Evolutionary conservation across 768 basidiomycete species (phyloP).

Genomic region (Cystofilobasidium ferigula): DNA sequence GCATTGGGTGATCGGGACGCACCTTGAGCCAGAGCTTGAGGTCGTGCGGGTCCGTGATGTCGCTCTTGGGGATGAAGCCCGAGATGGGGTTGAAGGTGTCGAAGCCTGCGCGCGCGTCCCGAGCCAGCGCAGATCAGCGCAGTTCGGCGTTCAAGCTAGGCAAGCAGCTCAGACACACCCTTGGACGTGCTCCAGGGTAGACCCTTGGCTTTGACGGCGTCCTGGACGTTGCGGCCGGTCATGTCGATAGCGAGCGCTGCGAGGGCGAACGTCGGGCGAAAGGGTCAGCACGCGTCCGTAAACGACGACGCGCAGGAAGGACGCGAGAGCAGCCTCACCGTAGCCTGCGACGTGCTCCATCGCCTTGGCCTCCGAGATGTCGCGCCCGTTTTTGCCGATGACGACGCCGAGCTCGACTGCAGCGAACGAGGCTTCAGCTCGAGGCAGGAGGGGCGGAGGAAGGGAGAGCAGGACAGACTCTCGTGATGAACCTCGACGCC

Average conservation of each 20-base stretch:
- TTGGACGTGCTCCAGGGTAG: constrained; percentile 97
- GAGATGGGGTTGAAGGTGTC: constrained; percentile 91
- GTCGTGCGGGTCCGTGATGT: constrained; percentile 60
- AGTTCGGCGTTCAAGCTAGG: background rate
- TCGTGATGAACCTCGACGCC: constrained; percentile 84
- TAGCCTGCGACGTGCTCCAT: constrained; percentile 80
- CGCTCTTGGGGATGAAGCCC: constrained; percentile 65
- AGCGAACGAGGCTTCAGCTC: background rate
- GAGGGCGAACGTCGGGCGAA: background rate
- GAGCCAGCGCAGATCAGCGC: background rate
- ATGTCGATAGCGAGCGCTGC: constrained; percentile 86
- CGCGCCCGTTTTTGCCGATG: constrained; percentile 74
- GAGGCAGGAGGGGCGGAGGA: background rate
- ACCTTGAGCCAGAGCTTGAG: constrained; percentile 69
- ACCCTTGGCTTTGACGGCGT: constrained; percentile 79
- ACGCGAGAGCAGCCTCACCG: constrained; percentile 51
- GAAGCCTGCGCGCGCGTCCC: constrained; percentile 49
- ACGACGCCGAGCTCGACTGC: constrained; percentile 94
- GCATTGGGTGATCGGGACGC: background rate
- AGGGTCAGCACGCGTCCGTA: too few relatives aligned
- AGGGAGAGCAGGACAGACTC: constrained; percentile 44
- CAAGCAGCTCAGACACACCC: constrained; percentile 13
- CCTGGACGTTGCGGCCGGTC: constrained; percentile 92
- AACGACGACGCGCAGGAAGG: too few relatives aligned
- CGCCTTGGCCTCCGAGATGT: constrained; percentile 64